Base-by-base conservation (phyloP, 78 protist species). In the Cyanophora paradoxa region DNA sequence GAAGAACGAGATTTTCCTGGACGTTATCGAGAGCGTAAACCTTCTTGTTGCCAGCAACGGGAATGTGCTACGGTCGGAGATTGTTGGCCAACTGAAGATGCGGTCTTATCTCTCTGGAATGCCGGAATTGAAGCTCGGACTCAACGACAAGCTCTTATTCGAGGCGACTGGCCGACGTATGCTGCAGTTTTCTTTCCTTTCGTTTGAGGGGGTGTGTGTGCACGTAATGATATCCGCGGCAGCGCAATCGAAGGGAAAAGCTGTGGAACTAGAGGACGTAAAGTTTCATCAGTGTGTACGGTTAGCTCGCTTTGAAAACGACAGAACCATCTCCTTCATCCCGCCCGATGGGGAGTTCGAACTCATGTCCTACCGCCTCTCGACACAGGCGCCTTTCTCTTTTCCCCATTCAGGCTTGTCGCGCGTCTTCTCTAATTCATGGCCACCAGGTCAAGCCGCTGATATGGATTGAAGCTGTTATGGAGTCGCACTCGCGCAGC, bases 341-440 rank as follows among this genome's bases (percentile, higher is more conserved):
- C 99, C 99, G 41, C 98, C 99, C 8, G 77, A 72, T 30, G 99
- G 98, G 37, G 96, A 89, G 72, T 97, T 97, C 64, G 99, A 97
- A 54, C 88, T 97, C 48, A 96, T 97, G 99, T 54, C 87, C 3
- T 97, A 97, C 72, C 90, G 99, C 26, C 86, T 97, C 31, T 78
- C 78, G 64, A 88, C 92, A 1, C 76, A 74, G 80, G 90, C 64
- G 22, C 41, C n/a, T n/a, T n/a, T n/a, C n/a, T n/a, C n/a, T n/a
- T n/a, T n/a, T n/a, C n/a, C n/a, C n/a, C n/a, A n/a, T n/a, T n/a
- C n/a, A n/a, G n/a, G n/a, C n/a, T n/a, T n/a, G n/a, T n/a, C n/a
- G n/a, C 50, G 26, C 61, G 61, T 54, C 61, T 14, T 54, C n/a
- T 54, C 30, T 33, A 11, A 14, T 6, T 39, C 56, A 57, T 26